Percentiles rank a stretch among this genome's conserved stretches.
Evolutionary conservation across 2,329 filamentous ascomycete species (phyloP).

Genomic region (Talaromyces sp.): DNA sequence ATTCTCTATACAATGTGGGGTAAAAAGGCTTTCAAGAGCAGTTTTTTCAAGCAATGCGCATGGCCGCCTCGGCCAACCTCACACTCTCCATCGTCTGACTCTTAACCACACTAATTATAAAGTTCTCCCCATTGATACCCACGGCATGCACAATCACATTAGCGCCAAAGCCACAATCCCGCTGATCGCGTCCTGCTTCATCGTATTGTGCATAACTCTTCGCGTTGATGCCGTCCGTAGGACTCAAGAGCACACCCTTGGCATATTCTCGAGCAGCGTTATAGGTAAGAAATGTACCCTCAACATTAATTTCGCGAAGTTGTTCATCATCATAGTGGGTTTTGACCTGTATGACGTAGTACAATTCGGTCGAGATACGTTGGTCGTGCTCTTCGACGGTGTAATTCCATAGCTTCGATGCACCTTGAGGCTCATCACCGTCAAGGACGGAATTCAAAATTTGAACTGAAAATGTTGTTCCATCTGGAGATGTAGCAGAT

Average conservation of each 20-base stretch:
- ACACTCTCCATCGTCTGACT: constrained; percentile 28
- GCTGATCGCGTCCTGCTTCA: constrained; percentile 25
- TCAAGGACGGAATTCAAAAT: constrained; percentile 21
- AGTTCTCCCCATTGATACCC: constrained; percentile 26
- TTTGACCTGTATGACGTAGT: constrained; percentile 28
- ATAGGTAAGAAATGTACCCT: constrained; percentile 26
- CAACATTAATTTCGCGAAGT: constrained; percentile 24
- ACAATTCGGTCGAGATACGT: constrained; percentile 26
- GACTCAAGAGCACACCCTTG: constrained; percentile 21
- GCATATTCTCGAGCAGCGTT: constrained; percentile 26
- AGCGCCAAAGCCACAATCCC: constrained; percentile 30
- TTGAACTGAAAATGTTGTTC: constrained; percentile 27
- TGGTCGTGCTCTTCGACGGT: constrained; percentile 21
- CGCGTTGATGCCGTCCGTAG: constrained; percentile 22
- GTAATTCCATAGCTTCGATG: constrained; percentile 12
- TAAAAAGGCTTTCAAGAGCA: too few species aligned
- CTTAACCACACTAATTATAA: constrained; percentile 28
- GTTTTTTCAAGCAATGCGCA: constrained; percentile 5
- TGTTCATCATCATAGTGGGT: constrained; percentile 24
- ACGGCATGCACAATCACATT: constrained; percentile 32
- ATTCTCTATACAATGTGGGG: too few species aligned
- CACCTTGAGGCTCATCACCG: neutral
- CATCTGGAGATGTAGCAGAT: constrained; percentile 25
- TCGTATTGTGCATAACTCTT: constrained; percentile 29
- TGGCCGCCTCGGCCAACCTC: constrained; percentile 24